These are phyloP conservation scores for Amaranthus tricolor DNA, from an alignment of 179 eudicot species.

Conservation along the genomic window DNA sequence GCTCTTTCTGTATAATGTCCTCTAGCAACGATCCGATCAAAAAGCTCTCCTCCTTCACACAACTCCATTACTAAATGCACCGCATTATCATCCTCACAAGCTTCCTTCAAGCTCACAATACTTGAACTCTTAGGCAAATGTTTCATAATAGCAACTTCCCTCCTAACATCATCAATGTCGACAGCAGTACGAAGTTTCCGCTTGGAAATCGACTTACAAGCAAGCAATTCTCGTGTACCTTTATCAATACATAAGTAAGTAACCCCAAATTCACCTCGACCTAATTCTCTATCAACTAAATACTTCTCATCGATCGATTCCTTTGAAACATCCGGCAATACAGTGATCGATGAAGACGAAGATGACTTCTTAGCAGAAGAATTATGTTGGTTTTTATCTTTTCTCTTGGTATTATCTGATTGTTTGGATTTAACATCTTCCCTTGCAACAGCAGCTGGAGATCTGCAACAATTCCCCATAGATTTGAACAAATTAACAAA, in stretches of 20 bases:
- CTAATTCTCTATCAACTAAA: conserved; percentile 59
- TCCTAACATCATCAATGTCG: conserved; percentile 77
- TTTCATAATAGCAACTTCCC: conserved; percentile 87
- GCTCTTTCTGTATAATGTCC: conserved; percentile 97
- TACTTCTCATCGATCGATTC: conserved; percentile 69
- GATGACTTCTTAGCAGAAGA: conserved; percentile 30
- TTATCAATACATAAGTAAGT: conserved; percentile 70
- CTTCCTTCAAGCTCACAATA: conserved; percentile 71
- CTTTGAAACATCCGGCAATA: conserved; percentile 43
- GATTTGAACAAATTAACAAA: conserved; percentile 7
- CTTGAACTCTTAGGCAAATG: conserved; percentile 63
- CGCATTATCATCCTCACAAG: conserved; percentile 89
- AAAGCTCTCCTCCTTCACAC: conserved; percentile 90
- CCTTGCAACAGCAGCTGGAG: conserved; percentile 96
- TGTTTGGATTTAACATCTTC: conserved; percentile 77
- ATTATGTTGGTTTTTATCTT: conserved; percentile 21
- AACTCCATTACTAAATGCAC: conserved; percentile 95
- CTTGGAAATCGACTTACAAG: conserved; percentile 93
- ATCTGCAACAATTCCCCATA: conserved; percentile 98
- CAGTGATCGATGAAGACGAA: conserved; percentile 35
- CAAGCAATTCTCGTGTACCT: conserved; percentile 50
- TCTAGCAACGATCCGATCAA: conserved; percentile 86
- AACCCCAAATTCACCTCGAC: conserved; percentile 78
- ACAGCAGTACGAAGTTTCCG: conserved; percentile 79
- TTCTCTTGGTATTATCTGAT: conserved; percentile 34